A percentile compares a stretch with the other conserved stretches of the same genome.
Evolutionary conservation across 768 basidiomycete species (phyloP).

Genomic region (Calocybe indica): DNA sequence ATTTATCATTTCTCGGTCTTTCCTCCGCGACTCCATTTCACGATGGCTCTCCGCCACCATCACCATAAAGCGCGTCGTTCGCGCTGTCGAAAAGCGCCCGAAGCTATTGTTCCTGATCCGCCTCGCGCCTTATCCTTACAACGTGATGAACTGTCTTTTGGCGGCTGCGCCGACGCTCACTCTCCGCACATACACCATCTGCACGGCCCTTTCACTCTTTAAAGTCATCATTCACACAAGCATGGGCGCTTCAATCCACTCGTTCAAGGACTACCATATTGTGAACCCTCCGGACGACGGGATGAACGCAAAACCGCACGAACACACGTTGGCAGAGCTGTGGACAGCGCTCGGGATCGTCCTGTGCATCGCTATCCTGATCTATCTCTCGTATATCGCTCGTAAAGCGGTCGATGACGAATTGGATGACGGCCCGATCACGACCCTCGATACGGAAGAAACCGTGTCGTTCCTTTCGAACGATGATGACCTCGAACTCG

Average conservation of each 20-base stretch:
- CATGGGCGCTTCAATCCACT: constrained; percentile 79
- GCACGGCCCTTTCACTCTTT: constrained; percentile 80
- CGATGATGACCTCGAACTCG: constrained; percentile 28
- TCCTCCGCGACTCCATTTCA: constrained; percentile 66
- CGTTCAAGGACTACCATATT: constrained; percentile 66
- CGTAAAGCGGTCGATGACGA: constrained; percentile 55
- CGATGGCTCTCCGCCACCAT: constrained; percentile 66
- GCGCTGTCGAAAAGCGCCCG: constrained; percentile 83
- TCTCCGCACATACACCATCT: constrained; percentile 68
- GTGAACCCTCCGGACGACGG: constrained; percentile 13
- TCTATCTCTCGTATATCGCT: constrained; percentile 79
- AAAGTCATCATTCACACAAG: constrained; percentile 90
- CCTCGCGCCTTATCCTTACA: constrained; percentile 88
- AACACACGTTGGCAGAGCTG: constrained; percentile 45
- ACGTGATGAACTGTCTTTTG: constrained; percentile 92
- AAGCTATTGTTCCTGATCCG: constrained; percentile 88
- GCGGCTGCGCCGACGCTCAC: constrained; percentile 83
- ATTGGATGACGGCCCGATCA: constrained; percentile 32
- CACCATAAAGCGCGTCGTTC: constrained; percentile 74
- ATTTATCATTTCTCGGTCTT: constrained; percentile 71
- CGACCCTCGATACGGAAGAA: constrained; percentile 37
- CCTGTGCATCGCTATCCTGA: constrained; percentile 67
- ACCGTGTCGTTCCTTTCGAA: constrained; percentile 45
- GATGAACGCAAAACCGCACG: constrained; percentile 22
- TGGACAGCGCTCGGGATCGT: constrained; percentile 67